These are phyloP conservation scores for Kodamaea derodonti DNA, from an alignment of 1,139 yeast genomes.

Conservation along the genomic window DNA sequence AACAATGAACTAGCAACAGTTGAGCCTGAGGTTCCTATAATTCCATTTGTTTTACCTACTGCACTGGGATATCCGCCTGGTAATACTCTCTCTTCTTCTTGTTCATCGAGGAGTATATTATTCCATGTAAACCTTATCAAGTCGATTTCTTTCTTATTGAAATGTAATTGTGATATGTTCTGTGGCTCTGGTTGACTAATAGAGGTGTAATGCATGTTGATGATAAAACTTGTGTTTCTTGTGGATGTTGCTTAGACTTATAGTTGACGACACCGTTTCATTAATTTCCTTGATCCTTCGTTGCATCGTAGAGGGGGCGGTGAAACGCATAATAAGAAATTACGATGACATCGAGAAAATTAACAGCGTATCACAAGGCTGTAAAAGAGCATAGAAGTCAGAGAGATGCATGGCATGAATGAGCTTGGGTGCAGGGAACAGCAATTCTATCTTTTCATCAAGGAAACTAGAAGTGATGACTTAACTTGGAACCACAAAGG, in stretches of 20 bases:
- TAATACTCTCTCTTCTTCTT: constrained; percentile 18
- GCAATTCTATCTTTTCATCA: too few relatives aligned
- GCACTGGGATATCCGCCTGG: constrained; percentile 28
- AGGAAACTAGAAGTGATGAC: too few relatives aligned
- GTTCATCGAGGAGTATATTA: constrained; percentile 39
- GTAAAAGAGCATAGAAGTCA: too few relatives aligned
- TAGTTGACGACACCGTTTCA: neutral
- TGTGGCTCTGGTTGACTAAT: constrained; percentile 10
- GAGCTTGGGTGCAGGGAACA: too few relatives aligned
- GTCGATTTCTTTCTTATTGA: constrained; percentile 34
- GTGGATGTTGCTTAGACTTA: neutral
- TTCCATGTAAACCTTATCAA: constrained; percentile 43
- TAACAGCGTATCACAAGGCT: too few relatives aligned
- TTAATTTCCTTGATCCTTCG: neutral
- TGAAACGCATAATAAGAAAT: neutral
- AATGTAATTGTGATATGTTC: constrained; percentile 26
- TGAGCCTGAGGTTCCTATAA: constrained; percentile 16
- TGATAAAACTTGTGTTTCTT: neutral
- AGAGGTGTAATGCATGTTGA: neutral
- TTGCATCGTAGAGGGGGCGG: neutral
- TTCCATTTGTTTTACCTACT: constrained; percentile 9
- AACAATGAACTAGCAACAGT: constrained; percentile 47
- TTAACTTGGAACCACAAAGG: too few relatives aligned
- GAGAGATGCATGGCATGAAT: too few relatives aligned
- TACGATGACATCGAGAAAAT: too few relatives aligned